Conservation (phyloP, 2,329 filamentous ascomycete genomes). For the Pseudogymnoascus sp. region DNA sequence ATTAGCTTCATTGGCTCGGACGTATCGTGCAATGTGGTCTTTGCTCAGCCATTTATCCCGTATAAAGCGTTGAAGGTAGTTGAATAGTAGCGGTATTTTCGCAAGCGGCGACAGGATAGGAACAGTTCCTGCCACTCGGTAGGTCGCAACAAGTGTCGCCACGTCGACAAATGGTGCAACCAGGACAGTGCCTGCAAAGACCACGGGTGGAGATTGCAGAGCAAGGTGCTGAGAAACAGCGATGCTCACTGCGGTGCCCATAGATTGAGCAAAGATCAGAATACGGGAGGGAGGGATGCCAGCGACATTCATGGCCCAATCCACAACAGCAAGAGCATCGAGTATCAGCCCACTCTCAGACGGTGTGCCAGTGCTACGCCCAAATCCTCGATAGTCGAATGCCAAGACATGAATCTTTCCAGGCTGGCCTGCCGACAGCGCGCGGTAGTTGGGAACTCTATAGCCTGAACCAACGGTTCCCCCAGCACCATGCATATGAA, state of each 20-base stretch:
- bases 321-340: conserved; percentile 42
- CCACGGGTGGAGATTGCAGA: conserved; percentile 28
- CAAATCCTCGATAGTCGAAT: conserved; percentile 56
- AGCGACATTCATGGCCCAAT: conserved; percentile 45
- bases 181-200: conserved; percentile 47
- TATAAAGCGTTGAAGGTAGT: conserved; percentile 40
- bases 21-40: conserved; percentile 38
- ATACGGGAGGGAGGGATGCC: conserved; percentile 35
- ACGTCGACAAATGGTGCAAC: conserved; percentile 25
- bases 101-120: conserved; percentile 46
- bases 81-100: conserved; percentile 37
- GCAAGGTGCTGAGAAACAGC: conserved; percentile 29
- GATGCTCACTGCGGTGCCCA: conserved; percentile 30
- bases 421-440: conserved; percentile 41
- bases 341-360: not conserved
- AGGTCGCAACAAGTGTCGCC: not conserved
- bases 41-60: conserved; percentile 43
- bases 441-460: conserved; percentile 47
- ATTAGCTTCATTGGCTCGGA: conserved; percentile 23
- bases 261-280: conserved; percentile 44
- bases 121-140: conserved; percentile 34
- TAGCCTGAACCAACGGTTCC: not conserved
- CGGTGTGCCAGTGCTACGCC: conserved; percentile 31
- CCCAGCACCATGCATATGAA: conserved; percentile 38
- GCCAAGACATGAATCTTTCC: conserved; percentile 47